Conservation (phyloP, 352 stramenopile species). For the Pythium apleroticum region DNA sequence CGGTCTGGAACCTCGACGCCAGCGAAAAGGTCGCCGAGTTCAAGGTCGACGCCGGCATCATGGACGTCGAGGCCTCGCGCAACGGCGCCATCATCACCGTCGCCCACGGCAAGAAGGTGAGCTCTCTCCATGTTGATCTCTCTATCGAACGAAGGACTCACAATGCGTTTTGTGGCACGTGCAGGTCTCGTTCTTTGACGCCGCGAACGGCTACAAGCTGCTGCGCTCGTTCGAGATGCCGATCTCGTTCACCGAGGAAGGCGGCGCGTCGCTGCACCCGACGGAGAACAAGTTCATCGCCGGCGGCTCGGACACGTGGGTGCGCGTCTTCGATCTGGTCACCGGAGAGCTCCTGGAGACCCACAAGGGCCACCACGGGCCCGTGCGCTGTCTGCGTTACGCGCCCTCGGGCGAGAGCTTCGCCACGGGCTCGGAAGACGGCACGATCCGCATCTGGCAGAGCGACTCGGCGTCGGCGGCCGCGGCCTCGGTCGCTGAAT, state of each 20-base stretch:
- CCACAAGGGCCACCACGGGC: constrained; percentile 98
- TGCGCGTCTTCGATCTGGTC: constrained; percentile 95
- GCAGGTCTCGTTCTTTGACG: constrained; percentile 94
- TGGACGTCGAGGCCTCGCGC: constrained; percentile 83
- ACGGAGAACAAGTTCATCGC: constrained; percentile 87
- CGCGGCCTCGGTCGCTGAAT: constrained; percentile 58
- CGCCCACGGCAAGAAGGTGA: constrained; percentile 87
- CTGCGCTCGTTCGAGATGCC: constrained; percentile 80
- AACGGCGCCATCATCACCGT: constrained; percentile 85
- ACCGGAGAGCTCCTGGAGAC: constrained; percentile 92
- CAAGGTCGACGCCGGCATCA: constrained; percentile 70
- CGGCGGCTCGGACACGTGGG: constrained; percentile 95
- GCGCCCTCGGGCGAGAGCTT: constrained; percentile 91
- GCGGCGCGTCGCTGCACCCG: constrained; percentile 87
- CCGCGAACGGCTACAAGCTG: constrained; percentile 54
- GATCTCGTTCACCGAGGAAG: constrained; percentile 91
- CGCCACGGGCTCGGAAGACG: constrained; percentile 96
- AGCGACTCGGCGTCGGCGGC: constrained; percentile 67
- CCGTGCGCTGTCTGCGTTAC: constrained; percentile 96
- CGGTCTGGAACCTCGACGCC: constrained; percentile 65
- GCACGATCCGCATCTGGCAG: constrained; percentile 97
- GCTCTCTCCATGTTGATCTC: not conserved
- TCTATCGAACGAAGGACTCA: too few species aligned
- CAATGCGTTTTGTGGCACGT: too few species aligned
- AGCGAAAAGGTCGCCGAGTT: constrained; percentile 47